These are phyloP conservation scores for Pterocarpus santalinus DNA, from an alignment of 306 rosid species.

Conservation along the genomic window DNA sequence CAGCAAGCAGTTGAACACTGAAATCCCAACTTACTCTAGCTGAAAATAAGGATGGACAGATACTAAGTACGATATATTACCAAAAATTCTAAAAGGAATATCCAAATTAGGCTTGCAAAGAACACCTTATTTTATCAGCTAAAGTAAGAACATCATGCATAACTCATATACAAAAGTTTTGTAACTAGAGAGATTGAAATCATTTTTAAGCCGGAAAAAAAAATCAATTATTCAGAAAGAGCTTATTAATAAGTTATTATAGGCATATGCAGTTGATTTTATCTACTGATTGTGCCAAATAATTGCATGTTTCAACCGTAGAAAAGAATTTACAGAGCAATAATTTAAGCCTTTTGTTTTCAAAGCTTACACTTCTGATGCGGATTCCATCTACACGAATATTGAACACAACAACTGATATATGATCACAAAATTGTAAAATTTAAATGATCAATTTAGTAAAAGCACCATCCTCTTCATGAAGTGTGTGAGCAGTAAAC, in stretches of 20 bases:
- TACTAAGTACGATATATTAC: too few species aligned
- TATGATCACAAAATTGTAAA: background rate
- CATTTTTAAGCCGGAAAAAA: too few species aligned
- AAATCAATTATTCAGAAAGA: background rate
- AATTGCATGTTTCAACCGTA: background rate
- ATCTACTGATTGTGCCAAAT: background rate
- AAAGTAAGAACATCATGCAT: too few species aligned
- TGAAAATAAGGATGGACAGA: background rate
- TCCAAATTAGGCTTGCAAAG: background rate
- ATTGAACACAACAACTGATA: too few species aligned
- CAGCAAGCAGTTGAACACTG: background rate
- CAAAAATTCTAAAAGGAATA: too few species aligned
- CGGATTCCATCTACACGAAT: too few species aligned
- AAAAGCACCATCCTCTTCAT: too few species aligned
- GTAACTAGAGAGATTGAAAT: background rate
- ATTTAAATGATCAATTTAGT: background rate
- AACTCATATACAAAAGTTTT: background rate
- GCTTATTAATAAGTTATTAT: too few species aligned
- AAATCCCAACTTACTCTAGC: background rate
- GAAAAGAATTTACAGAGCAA: too few species aligned
- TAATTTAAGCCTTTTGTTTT: background rate
- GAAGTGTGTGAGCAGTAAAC: background rate
- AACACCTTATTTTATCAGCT: background rate
- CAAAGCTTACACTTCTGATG: too few species aligned
- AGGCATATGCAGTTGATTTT: too few species aligned